Conservation (phyloP, 2,329 filamentous ascomycete genomes). For the Claviceps sp. region DNA sequence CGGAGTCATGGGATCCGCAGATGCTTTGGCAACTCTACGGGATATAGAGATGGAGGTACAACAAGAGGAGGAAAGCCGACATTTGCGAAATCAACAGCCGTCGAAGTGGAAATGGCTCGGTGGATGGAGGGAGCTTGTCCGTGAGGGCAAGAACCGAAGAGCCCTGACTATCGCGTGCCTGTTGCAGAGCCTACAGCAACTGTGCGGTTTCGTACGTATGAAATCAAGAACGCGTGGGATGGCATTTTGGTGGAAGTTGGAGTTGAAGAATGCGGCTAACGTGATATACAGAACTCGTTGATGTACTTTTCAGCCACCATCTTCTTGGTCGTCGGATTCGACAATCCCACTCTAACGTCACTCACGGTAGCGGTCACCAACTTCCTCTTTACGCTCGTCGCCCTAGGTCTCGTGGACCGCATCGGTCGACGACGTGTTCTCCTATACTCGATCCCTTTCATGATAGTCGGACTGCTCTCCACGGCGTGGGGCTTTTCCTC, state of each 20-base stretch:
- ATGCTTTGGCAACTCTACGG: constrained; percentile 47
- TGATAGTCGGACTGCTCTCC: constrained; percentile 58
- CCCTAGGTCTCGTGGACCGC: constrained; percentile 63
- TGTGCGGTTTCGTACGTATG: constrained; percentile 64
- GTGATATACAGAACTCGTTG: constrained; percentile 51
- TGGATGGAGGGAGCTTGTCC: constrained; percentile 39
- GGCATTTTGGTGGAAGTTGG: not conserved
- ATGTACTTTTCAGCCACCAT: constrained; percentile 89
- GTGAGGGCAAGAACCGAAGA: constrained; percentile 50
- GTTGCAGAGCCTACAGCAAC: constrained; percentile 75
- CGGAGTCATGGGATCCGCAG: constrained; percentile 24
- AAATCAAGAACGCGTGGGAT: not conserved
- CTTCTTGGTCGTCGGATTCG: constrained; percentile 64
- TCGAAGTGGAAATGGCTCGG: constrained; percentile 26
- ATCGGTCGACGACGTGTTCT: constrained; percentile 70
- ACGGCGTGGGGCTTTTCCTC: constrained; percentile 62
- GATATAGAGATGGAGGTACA: constrained; percentile 62
- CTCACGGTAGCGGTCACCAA: constrained; percentile 73
- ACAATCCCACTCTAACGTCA: constrained; percentile 65
- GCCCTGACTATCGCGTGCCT: constrained; percentile 77
- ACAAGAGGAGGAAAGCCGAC: constrained; percentile 47
- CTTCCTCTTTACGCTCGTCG: constrained; percentile 64
- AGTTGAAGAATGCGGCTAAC: constrained; percentile 2
- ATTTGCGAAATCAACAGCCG: constrained; percentile 18
- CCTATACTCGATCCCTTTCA: constrained; percentile 71